Evolutionary conservation across 306 rosid species (phyloP).

Genomic region (Delonix regia): DNA sequence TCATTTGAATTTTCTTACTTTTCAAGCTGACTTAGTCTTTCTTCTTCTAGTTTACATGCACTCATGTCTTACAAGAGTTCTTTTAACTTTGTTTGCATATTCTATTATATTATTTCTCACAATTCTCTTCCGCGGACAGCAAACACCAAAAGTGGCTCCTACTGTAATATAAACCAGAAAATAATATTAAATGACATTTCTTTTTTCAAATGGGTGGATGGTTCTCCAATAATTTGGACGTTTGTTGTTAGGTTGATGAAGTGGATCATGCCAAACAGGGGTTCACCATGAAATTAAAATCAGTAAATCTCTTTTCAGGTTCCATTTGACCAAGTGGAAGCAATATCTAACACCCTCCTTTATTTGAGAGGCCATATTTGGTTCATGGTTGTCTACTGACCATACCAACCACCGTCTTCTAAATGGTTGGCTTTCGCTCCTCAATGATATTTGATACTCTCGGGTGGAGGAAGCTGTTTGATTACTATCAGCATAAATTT

Average conservation of each 20-base stretch:
- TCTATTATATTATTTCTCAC: no score
- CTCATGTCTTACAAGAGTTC: no score
- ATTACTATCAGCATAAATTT: no score
- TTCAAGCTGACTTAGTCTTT: no score
- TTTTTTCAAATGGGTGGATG: slow-evolving; percentile 24
- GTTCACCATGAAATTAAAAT: slow-evolving; percentile 43
- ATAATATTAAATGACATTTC: slow-evolving; percentile 4
- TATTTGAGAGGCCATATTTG: slow-evolving; percentile 45
- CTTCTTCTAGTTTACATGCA: no score
- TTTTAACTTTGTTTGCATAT: no score
- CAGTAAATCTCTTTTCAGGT: slow-evolving; percentile 42
- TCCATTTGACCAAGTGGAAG: slow-evolving; percentile 63
- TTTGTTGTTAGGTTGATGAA: slow-evolving; percentile 33
- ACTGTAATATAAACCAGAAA: not conserved
- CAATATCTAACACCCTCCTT: slow-evolving; percentile 49
- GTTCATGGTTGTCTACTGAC: slow-evolving; percentile 40
- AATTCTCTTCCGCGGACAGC: no score
- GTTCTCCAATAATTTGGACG: slow-evolving; percentile 36
- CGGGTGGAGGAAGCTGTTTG: no score
- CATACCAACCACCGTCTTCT: slow-evolving; percentile 40
- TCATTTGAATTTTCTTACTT: no score
- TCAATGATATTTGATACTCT: slow-evolving; percentile 33
- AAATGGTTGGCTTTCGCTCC: slow-evolving; percentile 27
- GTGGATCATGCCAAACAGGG: slow-evolving; percentile 49
- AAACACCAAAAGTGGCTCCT: slow-evolving; percentile 26